Evolutionary conservation across 1,284 basidiomycete genomes (phyloP), one percentile per base, ranked within the genome.

Genomic region (Pisolithus thermaeus): DNA sequence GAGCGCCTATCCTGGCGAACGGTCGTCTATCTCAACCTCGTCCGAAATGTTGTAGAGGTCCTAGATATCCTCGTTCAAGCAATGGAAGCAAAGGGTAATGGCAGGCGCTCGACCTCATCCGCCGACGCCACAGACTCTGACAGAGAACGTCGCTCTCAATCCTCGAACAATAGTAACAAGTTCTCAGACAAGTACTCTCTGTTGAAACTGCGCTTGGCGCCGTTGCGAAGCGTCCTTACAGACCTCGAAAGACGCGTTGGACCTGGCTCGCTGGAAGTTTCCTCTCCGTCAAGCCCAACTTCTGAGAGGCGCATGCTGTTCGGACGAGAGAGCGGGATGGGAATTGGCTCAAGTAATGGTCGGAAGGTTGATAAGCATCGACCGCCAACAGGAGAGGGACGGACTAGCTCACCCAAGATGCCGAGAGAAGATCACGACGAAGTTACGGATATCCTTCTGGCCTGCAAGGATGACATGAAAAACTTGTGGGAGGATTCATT

Each of bases 1-100:
- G 84, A 89, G 59, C 79, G 79, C 46, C 70, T 73, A 2, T 78
- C 84, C 28, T 90, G 87, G 87, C 79, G 84, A 16, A 71, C 78
- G 7, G 83, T 90, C 56, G 81, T 90, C 56, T 83, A 84, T 60
- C 78, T 90, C 62, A 84, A 90, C 63, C 78, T 90, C 63, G 75
- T 87, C 52, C 80, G 84, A 53, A 84, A 83, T 56, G 74, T 87
- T 60, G 77, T 81, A 59, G 65, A 67, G 42, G 78, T 88, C 46
- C 70, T 86, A 18, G 75, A 84, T 45, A 65, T 75, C 41, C 69
- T 87, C 51, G 58, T 67, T 18, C 73, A 73, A 27, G 82, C 83
- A 58, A 79, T 84, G 73, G 65, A 69, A 38, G 58, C 72, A 2
- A 66, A 70, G 12, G 56, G 57, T 30, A 30, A 30, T 12, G 59